Evolutionary conservation across 2,329 filamentous ascomycete genomes (phyloP), one percentile per base, ranked within the genome.

Genomic region (Penicillium expansum): DNA sequence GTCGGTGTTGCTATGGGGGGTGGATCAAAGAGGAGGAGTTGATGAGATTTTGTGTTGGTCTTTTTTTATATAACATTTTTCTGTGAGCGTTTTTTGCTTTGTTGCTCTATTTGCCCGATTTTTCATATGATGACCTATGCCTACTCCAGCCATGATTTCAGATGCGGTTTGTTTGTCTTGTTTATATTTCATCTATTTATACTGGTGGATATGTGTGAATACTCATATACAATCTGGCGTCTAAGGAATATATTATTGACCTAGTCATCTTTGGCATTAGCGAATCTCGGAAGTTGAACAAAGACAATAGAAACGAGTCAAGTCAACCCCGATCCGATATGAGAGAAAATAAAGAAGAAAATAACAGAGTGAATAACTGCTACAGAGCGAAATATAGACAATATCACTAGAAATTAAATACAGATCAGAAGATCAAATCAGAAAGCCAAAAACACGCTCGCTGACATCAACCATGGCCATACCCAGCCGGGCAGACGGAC

Each of bases 1-100:
- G 69, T 75, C 1, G 74, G 71, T 0, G 70, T 75, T 55, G 73
- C 74, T 16, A 63, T 75, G 52, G 70, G 71, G 4, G 65, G 67
- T 42, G 64, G 60, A 18, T 45, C 56, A 33, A 56, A 62, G n/a
- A 62, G 67, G 45, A 62, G 59, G 49, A 72, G 65, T 50, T 68
- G 54, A 67, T 67, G 51, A 64, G 3, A n/a, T 48, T 14, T n/a
- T 48, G 20, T 2, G n/a, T n/a, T n/a, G 8, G 5, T 38, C 11
- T 5, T 50, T 18, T 20, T 51, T 24, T 30, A 24, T 16, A 16
- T 22, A 54, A n/a, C 52, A 38, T 29, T 51, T 32, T 14, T 11
- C 32, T 44, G 37, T 49, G 33, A 29, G 44, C 54, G 55, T 29
- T 29, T 29, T 5, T 30, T 30, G 29, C 10, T 30, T 42, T 43